Evolutionary conservation across 2,329 filamentous ascomycete genomes (phyloP).

Genomic region (Penicillium nordicum): DNA sequence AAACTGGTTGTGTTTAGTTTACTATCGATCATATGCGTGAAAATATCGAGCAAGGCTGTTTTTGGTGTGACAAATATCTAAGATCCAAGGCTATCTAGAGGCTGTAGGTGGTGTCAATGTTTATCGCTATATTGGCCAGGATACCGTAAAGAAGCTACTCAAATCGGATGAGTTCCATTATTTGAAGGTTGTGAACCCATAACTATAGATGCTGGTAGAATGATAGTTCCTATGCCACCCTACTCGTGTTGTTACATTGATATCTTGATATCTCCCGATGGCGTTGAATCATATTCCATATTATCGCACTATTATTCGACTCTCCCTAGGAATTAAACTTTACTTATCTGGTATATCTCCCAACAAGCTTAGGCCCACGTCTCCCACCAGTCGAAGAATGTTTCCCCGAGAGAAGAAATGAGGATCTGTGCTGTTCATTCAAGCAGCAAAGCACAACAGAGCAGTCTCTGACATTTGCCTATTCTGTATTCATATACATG

Average conservation of each 20-base stretch:
- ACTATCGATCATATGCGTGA: background rate
- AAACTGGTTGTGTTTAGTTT: background rate
- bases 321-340: background rate
- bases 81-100: background rate
- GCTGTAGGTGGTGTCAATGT: background rate
- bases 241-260: no score
- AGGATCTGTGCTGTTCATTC: background rate
- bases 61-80: background rate
- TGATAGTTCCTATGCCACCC: background rate
- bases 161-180: background rate
- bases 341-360: background rate
- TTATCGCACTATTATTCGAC: background rate
- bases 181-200: background rate
- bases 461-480: background rate
- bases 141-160: background rate
- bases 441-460: background rate
- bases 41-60: background rate
- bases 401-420: background rate
- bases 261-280: background rate
- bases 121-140: background rate
- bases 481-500: background rate
- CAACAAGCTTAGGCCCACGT: background rate
- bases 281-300: background rate
- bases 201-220: background rate
- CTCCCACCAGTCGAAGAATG: background rate